Percentiles rank a stretch among this genome's conserved stretches.
phyloP scores from a whole-genome alignment of 192 early-diverging fungal species.

The Haplosporangium gracile region DNA sequence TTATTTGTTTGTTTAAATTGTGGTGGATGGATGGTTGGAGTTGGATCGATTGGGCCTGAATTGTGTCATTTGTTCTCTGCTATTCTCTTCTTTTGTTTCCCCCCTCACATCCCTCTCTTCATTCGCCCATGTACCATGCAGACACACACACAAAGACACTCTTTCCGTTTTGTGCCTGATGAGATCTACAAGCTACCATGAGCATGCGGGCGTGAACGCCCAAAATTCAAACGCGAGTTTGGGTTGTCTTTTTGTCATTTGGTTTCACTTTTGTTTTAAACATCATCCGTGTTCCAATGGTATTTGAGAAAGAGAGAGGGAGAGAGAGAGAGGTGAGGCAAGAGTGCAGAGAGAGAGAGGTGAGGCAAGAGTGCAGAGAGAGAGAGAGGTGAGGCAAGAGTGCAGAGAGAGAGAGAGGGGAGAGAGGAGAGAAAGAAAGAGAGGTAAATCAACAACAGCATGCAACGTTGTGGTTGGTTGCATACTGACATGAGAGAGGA shows the following conservation, averaged over 20 bases:
- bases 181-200: neutral
- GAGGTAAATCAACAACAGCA: neutral
- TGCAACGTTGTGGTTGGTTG: neutral
- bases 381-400: neutral
- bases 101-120: neutral
- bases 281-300: neutral
- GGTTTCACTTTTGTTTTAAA: neutral
- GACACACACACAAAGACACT: neutral
- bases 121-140: neutral
- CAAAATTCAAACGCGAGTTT: neutral
- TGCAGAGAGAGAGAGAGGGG: no score
- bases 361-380: neutral
- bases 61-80: neutral
- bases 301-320: neutral
- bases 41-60: neutral
- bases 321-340: neutral
- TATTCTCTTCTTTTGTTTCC: neutral
- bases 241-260: neutral
- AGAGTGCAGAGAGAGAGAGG: neutral
- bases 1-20: neutral
- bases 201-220: neutral
- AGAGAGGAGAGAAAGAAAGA: neutral
- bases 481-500: neutral
- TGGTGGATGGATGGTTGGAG: neutral
- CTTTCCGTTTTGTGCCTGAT: neutral